Base-by-base conservation (phyloP, 164 flowering plant species). In the Aristolochia californica region DNA sequence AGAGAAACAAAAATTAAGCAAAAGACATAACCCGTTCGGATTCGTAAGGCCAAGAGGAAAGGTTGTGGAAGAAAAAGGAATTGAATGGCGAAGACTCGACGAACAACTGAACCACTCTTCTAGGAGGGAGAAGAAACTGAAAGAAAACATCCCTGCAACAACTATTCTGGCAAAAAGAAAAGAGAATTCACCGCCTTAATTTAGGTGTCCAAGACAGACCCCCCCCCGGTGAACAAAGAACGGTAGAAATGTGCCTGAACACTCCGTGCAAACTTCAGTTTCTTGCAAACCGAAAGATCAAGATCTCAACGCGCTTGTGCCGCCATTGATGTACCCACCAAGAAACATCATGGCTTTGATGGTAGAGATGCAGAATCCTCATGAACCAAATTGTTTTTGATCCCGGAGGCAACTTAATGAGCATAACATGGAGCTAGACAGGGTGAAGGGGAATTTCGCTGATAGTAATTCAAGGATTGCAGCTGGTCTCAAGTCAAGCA, bases 11-110 rank as follows among this genome's bases (percentile, higher is more conserved):
- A 70, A 58, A 43, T 44, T 58, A 23, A 68, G 66, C 53, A 58
- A 24, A 57, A 68, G 55, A 58, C 54, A 61, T 24, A 71, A 71
- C 59, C 78, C 75, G 0, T 75, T 75, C 56, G 75, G 73, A 9
- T 75, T 64, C 20, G 75, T 73, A 38, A 71, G 73, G 49, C 75
- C 78, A 5, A 66, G 73, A 61, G 75, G 71, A 66, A 58, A 71
- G 13, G 66, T 74, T 60, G 70, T 74, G 2, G 58, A 70, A 18
- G 74, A 70, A 38, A 74, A 57, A 68, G 78, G 67, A 15, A 51
- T 74, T 12, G 71, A 74, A 30, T 66, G 69, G 75, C 53, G 70
- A 65, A 65, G 45, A 45, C 58, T 67, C 18, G 74, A 70, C 44
- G 44, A 55, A 20, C 17, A 64, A 58, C 7, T 55, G 44, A 48